A percentile compares a stretch with the other conserved stretches of the same genome.
Evolutionary conservation across 225 moss, liverwort and hornwort species (phyloP).

Genomic region (Pleurozium schreberi): DNA sequence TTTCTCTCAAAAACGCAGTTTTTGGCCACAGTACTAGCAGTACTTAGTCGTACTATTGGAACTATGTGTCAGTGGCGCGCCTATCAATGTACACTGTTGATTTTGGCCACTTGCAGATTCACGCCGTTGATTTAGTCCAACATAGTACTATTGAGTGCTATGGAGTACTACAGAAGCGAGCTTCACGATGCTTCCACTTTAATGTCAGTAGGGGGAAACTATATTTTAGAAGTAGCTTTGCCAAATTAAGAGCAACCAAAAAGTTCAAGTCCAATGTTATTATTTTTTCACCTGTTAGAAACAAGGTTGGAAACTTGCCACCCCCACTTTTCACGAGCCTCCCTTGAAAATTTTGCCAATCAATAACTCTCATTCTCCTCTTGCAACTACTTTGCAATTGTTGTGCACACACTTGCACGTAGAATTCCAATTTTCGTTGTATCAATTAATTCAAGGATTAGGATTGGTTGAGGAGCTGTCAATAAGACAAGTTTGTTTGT

Average conservation of each 20-base stretch:
- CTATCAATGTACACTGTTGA: no score
- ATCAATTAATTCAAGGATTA: background rate
- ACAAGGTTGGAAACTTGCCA: rapidly evolving
- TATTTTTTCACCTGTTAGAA: no score
- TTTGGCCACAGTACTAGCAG: no score
- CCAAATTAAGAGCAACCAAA: background rate
- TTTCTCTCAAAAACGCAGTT: no score
- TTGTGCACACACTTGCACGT: background rate
- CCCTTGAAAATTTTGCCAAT: background rate
- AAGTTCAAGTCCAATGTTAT: background rate
- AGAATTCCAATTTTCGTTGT: background rate
- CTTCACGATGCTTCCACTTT: background rate
- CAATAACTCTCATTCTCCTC: rapidly evolving
- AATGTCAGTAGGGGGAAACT: rapidly evolving
- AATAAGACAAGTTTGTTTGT: background rate
- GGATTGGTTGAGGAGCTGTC: rapidly evolving
- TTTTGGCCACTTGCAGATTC: no score
- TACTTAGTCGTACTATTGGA: no score
- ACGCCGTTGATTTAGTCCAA: no score
- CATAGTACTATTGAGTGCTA: no score
- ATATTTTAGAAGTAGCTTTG: background rate
- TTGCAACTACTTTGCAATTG: background rate
- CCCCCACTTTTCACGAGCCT: background rate
- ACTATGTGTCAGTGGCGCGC: no score
- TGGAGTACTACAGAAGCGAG: no score